phyloP scores from a whole-genome alignment of 116 monocot genomes.

The Zostera marina region DNA sequence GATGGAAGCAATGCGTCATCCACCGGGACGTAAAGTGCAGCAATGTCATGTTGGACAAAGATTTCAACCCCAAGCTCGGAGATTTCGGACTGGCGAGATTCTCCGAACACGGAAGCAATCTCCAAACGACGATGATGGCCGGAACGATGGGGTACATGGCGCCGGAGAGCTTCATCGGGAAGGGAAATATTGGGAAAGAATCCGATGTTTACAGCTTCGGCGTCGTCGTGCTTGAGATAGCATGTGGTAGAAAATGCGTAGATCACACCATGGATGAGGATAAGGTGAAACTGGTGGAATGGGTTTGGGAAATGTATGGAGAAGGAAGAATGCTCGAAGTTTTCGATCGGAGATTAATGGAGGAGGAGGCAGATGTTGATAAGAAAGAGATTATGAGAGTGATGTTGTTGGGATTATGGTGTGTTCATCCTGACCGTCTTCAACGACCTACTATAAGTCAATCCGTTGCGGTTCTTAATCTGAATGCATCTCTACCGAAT shows the following conservation, averaged over 20 bases:
- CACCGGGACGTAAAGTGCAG: slow-evolving; percentile 49
- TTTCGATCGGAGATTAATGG: slow-evolving; percentile 4
- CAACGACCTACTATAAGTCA: slow-evolving; percentile 19
- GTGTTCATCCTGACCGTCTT: neutral
- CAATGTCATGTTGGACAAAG: slow-evolving; percentile 37
- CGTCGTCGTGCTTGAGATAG: slow-evolving; percentile 27
- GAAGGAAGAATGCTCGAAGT: slow-evolving; percentile 7
- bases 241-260: slow-evolving; percentile 27
- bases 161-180: slow-evolving; percentile 25
- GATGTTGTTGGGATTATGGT: slow-evolving; percentile 35
- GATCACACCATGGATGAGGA: neutral
- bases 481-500: slow-evolving; percentile 12
- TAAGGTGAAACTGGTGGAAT: slow-evolving; percentile 16
- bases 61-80: slow-evolving; percentile 34
- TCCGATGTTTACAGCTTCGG: slow-evolving; percentile 53
- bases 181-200: slow-evolving; percentile 29
- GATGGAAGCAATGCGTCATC: slow-evolving; percentile 33
- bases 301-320: slow-evolving; percentile 41
- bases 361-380: slow-evolving; percentile 1
- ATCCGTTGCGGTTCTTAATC: slow-evolving; percentile 14
- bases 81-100: slow-evolving; percentile 46
- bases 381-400: slow-evolving; percentile 15
- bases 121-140: slow-evolving; percentile 25
- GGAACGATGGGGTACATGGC: slow-evolving; percentile 57
- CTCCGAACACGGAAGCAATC: slow-evolving; percentile 15